Evolutionary conservation across 768 basidiomycete species (phyloP).

Genomic region (Tulasnella sp.): DNA sequence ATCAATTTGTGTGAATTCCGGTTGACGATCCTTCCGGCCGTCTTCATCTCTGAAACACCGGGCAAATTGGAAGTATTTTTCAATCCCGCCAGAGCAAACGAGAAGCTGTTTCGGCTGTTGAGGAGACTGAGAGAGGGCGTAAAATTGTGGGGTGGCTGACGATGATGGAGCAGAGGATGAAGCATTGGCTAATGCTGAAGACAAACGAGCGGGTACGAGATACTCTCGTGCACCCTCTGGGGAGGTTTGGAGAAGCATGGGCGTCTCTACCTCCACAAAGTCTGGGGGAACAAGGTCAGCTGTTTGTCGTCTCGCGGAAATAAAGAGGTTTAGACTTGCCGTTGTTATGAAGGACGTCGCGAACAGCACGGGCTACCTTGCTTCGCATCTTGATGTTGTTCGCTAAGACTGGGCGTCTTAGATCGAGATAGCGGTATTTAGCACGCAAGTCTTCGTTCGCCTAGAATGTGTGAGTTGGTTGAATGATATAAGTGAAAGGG

Average conservation of each 20-base stretch:
- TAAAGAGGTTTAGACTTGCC: constrained; percentile 51
- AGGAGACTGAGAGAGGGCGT: constrained; percentile 91
- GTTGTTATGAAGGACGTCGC: constrained; percentile 69
- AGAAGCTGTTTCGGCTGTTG: constrained; percentile 96
- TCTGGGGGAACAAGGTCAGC: constrained; percentile 50
- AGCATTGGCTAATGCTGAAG: constrained; percentile 34
- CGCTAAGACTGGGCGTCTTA: constrained; percentile 73
- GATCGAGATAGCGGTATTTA: constrained; percentile 85
- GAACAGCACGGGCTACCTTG: constrained; percentile 75
- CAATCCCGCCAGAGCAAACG: constrained; percentile 86
- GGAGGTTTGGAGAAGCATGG: constrained; percentile 84
- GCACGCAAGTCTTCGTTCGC: constrained; percentile 85
- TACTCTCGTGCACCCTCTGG: constrained; percentile 96
- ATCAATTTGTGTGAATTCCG: constrained; percentile 97
- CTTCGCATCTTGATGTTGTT: constrained; percentile 82
- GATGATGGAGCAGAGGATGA: constrained; percentile 23
- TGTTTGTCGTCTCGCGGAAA: neutral
- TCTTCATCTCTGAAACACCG: constrained; percentile 96
- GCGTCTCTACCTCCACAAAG: constrained; percentile 93
- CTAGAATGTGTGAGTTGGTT: constrained; percentile 47
- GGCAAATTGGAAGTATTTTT: constrained; percentile 90
- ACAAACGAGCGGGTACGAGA: constrained; percentile 76
- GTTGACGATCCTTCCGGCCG: constrained; percentile 91
- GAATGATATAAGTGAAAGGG: neutral
- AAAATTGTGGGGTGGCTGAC: constrained; percentile 57